phyloP scores from a whole-genome alignment of 2,329 filamentous ascomycete species.

The Botrytis paeoniae region DNA sequence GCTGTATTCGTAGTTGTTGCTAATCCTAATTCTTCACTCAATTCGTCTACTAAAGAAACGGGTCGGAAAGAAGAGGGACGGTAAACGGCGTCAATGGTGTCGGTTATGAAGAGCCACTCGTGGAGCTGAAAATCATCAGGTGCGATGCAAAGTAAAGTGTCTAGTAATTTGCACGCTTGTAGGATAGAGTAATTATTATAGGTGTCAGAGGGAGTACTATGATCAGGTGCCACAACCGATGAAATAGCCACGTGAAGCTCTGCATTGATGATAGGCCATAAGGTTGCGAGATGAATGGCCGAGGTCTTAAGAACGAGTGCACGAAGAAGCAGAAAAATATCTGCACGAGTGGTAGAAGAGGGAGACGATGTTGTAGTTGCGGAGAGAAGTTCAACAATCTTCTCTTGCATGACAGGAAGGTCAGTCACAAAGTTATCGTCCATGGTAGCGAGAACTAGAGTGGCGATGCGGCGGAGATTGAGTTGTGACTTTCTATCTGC shows the following conservation, averaged over 20 bases:
- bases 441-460: constrained; percentile 73
- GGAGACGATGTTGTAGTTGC: constrained; percentile 88
- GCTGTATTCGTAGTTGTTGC: constrained; percentile 23
- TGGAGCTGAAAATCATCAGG: constrained; percentile 98
- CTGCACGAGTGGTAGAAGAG: constrained; percentile 82
- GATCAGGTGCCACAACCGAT: constrained; percentile 66
- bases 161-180: constrained; percentile 91
- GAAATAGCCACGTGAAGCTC: constrained; percentile 80
- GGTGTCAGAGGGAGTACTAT: constrained; percentile 61
- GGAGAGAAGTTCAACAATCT: constrained; percentile 78
- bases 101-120: constrained; percentile 95
- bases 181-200: constrained; percentile 76
- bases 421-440: constrained; percentile 79
- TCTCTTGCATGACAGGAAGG: constrained; percentile 71
- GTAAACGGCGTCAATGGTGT: constrained; percentile 95
- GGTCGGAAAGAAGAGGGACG: constrained; percentile 66
- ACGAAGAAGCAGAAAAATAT: constrained; percentile 84
- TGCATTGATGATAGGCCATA: constrained; percentile 88
- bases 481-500: constrained; percentile 91
- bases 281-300: constrained; percentile 71
- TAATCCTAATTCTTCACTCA: constrained; percentile 67
- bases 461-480: constrained; percentile 77
- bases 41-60: constrained; percentile 76
- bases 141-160: constrained; percentile 78
- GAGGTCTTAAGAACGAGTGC: constrained; percentile 77